These are phyloP conservation scores for Melaleuca quinquenervia DNA, from an alignment of 345 rosid species.

Conservation along the genomic window DNA sequence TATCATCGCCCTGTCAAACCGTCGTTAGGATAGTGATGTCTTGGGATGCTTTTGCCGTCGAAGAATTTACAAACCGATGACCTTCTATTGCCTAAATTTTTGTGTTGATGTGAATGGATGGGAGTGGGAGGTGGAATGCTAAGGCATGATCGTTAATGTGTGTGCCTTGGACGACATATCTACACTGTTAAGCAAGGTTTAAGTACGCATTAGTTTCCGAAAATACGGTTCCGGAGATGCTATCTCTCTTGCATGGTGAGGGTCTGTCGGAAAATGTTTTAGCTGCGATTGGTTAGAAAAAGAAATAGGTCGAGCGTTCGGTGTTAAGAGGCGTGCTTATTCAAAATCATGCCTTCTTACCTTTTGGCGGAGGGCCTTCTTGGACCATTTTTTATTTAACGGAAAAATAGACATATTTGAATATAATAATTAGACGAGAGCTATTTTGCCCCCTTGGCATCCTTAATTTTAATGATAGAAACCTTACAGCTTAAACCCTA, in stretches of 20 bases:
- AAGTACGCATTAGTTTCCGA: background rate
- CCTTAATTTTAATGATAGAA: background rate
- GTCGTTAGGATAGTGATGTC: background rate
- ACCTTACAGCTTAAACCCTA: background rate
- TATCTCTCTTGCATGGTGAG: background rate
- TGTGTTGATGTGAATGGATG: background rate
- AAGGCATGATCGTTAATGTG: background rate
- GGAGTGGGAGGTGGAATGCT: background rate
- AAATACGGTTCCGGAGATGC: accelerated
- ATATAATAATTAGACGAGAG: background rate
- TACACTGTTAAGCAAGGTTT: background rate
- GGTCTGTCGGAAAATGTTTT: background rate
- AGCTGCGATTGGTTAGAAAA: background rate
- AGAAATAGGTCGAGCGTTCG: background rate
- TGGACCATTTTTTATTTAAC: too few relatives aligned
- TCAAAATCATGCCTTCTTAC: background rate
- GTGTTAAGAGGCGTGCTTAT: background rate
- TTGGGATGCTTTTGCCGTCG: background rate
- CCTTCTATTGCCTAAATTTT: background rate
- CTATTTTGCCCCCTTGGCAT: background rate
- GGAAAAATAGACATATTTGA: too few relatives aligned
- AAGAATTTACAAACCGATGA: background rate
- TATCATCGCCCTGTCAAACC: background rate
- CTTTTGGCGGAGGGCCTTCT: background rate
- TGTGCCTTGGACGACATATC: background rate